These are phyloP conservation scores for Monosporascus sp. DNA, from an alignment of 2,329 filamentous ascomycete genomes.

Conservation along the genomic window DNA sequence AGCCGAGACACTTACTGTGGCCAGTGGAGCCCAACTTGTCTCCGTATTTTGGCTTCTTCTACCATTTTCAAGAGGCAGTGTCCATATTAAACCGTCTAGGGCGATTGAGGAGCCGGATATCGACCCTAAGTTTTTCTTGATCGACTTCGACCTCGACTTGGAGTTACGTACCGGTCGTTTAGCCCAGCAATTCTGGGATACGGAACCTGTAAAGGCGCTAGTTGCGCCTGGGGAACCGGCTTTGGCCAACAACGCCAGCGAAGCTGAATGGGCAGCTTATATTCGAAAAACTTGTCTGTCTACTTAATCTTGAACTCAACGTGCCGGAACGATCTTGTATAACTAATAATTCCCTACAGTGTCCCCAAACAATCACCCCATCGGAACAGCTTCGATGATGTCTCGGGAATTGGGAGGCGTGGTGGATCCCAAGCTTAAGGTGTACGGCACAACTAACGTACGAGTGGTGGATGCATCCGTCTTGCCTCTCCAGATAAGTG, in stretches of 20 bases:
- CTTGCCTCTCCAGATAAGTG: slow-evolving; percentile 43
- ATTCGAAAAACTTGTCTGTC: slow-evolving; percentile 10
- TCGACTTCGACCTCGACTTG: slow-evolving; percentile 30
- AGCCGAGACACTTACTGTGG: slow-evolving; percentile 38
- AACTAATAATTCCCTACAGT: slow-evolving; percentile 7
- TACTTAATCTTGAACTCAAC: background rate
- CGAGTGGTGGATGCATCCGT: slow-evolving; percentile 45
- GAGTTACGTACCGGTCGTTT: slow-evolving; percentile 24
- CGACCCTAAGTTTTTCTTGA: slow-evolving; percentile 29
- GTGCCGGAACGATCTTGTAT: background rate
- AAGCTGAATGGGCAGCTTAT: slow-evolving; percentile 21
- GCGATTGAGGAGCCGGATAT: slow-evolving; percentile 29
- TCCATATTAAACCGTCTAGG: slow-evolving; percentile 33
- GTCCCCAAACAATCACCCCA: slow-evolving; percentile 36
- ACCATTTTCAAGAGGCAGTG: slow-evolving; percentile 34
- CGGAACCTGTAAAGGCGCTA: slow-evolving; percentile 17
- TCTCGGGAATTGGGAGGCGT: slow-evolving; percentile 42
- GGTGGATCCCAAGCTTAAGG: slow-evolving; percentile 39
- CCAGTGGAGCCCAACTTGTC: slow-evolving; percentile 23
- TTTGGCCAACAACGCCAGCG: slow-evolving; percentile 24
- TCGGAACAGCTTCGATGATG: slow-evolving; percentile 47
- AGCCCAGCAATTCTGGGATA: slow-evolving; percentile 26
- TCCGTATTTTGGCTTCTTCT: slow-evolving; percentile 33
- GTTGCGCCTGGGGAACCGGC: slow-evolving; percentile 16
- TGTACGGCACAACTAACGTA: slow-evolving; percentile 45